A percentile compares a stretch with the other conserved stretches of the same genome.
phyloP scores from a whole-genome alignment of 2,329 filamentous ascomycete species.

The Colletotrichum eleusines region DNA sequence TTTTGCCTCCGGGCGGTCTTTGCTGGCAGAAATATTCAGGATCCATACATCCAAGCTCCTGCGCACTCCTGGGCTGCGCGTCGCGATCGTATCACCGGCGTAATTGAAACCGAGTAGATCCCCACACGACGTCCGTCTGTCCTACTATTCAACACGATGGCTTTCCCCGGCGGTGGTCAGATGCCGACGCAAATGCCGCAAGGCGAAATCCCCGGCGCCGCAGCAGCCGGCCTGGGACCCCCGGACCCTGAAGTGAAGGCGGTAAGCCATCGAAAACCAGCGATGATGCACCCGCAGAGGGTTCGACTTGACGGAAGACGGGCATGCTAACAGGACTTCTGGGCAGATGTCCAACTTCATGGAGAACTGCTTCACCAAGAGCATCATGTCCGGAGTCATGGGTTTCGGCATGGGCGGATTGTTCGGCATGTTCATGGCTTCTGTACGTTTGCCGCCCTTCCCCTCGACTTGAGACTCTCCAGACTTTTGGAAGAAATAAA shows the following conservation, averaged over 20 bases:
- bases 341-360: slow-evolving; percentile 82
- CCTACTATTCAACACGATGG: slow-evolving; percentile 50
- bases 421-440: slow-evolving; percentile 98
- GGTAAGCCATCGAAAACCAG: slow-evolving; percentile 51
- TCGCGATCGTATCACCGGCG: slow-evolving; percentile 22
- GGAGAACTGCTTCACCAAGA: slow-evolving; percentile 93
- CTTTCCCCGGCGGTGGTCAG: slow-evolving; percentile 49
- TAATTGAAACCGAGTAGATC: background rate
- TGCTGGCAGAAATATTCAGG: slow-evolving; percentile 55
- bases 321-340: slow-evolving; percentile 16
- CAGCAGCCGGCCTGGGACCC: slow-evolving; percentile 48
- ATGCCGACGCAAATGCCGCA: slow-evolving; percentile 16
- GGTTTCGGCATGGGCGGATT: slow-evolving; percentile 94
- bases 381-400: slow-evolving; percentile 89
- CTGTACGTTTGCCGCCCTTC: slow-evolving; percentile 67
- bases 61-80: slow-evolving; percentile 23
- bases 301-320: background rate
- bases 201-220: slow-evolving; percentile 44
- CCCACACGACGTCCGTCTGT: background rate
- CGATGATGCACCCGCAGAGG: background rate
- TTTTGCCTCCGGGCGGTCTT: slow-evolving; percentile 50
- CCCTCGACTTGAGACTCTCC: background rate
- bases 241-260: slow-evolving; percentile 67
- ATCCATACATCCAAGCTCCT: slow-evolving; percentile 44
- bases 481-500: too few relatives aligned